phyloP scores from a whole-genome alignment of 305 asterid species.

The Caryopteris hybrid region DNA sequence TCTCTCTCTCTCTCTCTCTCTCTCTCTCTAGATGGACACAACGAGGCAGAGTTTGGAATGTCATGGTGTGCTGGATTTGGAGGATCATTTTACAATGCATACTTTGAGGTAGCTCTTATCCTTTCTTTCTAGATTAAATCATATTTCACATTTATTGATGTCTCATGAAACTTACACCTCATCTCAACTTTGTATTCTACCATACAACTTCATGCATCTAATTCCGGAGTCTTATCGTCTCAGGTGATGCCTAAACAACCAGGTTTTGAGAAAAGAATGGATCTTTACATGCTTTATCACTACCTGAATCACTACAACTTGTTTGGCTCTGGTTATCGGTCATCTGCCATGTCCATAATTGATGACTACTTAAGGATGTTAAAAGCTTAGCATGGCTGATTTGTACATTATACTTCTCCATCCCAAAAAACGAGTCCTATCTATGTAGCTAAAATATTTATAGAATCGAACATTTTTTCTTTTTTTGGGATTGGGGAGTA shows the following conservation, averaged over 20 bases:
- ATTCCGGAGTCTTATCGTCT: not conserved
- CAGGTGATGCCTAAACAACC: conserved; percentile 90
- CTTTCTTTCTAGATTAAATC: too few relatives aligned
- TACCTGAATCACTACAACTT: conserved; percentile 91
- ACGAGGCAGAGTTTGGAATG: conserved; percentile 98
- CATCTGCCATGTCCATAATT: conserved; percentile 76
- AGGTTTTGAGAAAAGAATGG: conserved; percentile 74
- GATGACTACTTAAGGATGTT: conserved; percentile 66
- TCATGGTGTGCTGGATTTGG: conserved; percentile 99
- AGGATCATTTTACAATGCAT: conserved; percentile 79
- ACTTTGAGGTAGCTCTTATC: conserved; percentile 85
- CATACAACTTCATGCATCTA: not conserved
- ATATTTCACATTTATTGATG: not conserved
- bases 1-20: not conserved
- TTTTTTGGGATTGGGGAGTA: too few relatives aligned
- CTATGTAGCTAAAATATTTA: too few relatives aligned
- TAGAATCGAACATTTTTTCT: too few relatives aligned
- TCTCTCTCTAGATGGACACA: conserved; percentile 70
- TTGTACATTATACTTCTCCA: not conserved
- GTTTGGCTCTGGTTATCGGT: conserved; percentile 90
- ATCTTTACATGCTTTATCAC: conserved; percentile 80
- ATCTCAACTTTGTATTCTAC: not conserved
- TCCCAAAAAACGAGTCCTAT: too few relatives aligned
- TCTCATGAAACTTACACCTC: not conserved
- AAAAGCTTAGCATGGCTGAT: conserved; percentile 33